Base-by-base conservation (phyloP, 306 rosid genomes). In the Sophora flavescens region DNA sequence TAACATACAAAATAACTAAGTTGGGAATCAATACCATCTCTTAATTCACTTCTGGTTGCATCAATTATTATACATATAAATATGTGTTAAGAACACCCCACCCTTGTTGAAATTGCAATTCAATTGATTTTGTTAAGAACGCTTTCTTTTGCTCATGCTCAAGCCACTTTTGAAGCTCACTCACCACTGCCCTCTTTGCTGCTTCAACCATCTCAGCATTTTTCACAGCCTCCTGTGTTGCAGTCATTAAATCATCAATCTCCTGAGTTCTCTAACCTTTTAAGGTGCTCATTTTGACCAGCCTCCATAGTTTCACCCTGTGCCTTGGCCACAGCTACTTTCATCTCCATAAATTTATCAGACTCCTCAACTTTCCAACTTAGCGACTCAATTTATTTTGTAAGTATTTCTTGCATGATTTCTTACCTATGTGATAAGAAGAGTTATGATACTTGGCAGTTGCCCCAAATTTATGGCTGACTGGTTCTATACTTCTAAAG, bases 231-330 rank as follows among this genome's bases (percentile, higher is more conserved):
- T 86, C 99, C 64, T 83, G 87, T 2, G 97, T 88, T 3, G 91
- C 90, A 15, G 86, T 66, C 76, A 89, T 91, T 88, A 88, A 88
- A 63, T 89, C 91, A 53, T 91, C 91, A 2, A 92, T 91, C 78
- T 96, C 99, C 84, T 61, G 87, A 77, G 81, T 81, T 67, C 76
- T 92, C 98, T 61, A 96, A 71, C 82, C 68, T 88, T 72, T 91
- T 79, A 72, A 89, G 54, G n/a, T 87, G 83, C 84, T 96, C 99
- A 52, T 89, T 89, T 87, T 96, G 97, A 62, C 99, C 86, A 69
- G 99, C 96, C 84, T 83, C 92, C 89, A 96, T 98, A n/a, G 99
- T 98, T 81, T 91, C 98, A 67, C 84, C 99, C 84, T 92, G 98
- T 66, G 99, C 99, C 86, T 84, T 33, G 47, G 99, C 99, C 51